Percentiles rank a stretch among this genome's conserved stretches.
Conservation (phyloP, 306 rosid species). For the Pyrus communis region DNA sequence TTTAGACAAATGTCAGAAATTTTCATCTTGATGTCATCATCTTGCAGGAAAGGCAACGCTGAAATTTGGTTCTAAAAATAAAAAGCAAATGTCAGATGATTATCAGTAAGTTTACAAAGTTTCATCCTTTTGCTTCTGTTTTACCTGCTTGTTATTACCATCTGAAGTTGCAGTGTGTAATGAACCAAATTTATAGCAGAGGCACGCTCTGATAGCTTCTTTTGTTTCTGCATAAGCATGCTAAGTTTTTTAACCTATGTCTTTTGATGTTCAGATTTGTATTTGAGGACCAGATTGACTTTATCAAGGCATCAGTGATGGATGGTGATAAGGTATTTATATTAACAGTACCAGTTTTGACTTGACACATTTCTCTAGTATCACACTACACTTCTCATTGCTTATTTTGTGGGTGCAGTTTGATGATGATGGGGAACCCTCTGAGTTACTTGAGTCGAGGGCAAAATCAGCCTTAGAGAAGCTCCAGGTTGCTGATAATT, state of each 20-base stretch:
- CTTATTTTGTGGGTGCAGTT: conserved; percentile 40
- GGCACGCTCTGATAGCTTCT: conserved; percentile 6
- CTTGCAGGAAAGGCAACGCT: conserved; percentile 72
- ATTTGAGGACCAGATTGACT: conserved; percentile 93
- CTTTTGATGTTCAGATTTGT: conserved; percentile 50
- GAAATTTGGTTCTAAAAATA: conserved; percentile 81
- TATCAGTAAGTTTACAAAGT: conserved; percentile 61
- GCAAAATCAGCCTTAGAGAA: conserved; percentile 71
- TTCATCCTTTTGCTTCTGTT: not conserved
- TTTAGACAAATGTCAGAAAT: conserved; percentile 6
- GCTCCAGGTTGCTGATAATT: conserved; percentile 65
- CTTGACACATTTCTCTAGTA: not conserved
- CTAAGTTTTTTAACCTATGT: conserved; percentile 1
- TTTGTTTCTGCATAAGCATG: not conserved
- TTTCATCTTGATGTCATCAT: conserved; percentile 12
- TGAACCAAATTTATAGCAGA: not conserved
- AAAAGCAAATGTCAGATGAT: conserved; percentile 62
- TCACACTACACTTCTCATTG: conserved; percentile 16
- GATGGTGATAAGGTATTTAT: conserved; percentile 71
- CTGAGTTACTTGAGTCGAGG: conserved; percentile 48
- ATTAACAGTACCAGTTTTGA: conserved; percentile 2
- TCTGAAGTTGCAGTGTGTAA: not conserved
- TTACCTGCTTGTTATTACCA: not conserved
- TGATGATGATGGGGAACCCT: conserved; percentile 34
- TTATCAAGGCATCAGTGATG: conserved; percentile 83